Evolutionary conservation across 768 basidiomycete genomes (phyloP).

Genomic region (Pisolithus sp.): DNA sequence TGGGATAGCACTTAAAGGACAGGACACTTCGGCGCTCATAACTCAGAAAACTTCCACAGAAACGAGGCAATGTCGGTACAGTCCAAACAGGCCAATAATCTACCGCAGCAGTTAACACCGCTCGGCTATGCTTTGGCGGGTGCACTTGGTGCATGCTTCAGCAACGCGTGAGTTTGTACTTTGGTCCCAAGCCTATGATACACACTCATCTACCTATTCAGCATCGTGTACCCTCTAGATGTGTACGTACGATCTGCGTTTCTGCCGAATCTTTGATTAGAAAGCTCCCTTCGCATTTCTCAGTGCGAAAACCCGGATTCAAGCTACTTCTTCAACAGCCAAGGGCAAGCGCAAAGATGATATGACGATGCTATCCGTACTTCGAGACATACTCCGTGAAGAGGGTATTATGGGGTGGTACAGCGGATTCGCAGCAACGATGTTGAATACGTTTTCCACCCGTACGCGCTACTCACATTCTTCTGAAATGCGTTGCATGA

Average conservation of each 20-base stretch:
- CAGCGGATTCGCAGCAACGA: slow-evolving; percentile 89
- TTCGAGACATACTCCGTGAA: slow-evolving; percentile 65
- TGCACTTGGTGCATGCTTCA: slow-evolving; percentile 89
- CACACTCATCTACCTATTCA: slow-evolving; percentile 25
- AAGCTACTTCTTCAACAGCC: slow-evolving; percentile 59
- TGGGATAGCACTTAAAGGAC: no score
- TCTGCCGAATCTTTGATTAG: slow-evolving; percentile 3
- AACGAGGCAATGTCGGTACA: slow-evolving; percentile 29
- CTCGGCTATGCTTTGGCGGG: slow-evolving; percentile 88
- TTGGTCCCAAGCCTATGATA: not conserved
- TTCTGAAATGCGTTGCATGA: not conserved
- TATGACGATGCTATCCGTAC: slow-evolving; percentile 53
- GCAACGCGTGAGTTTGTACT: slow-evolving; percentile 68
- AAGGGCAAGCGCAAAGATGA: slow-evolving; percentile 47
- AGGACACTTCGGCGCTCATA: no score
- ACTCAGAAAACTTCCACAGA: no score
- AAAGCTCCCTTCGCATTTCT: not conserved
- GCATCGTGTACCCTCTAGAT: slow-evolving; percentile 92
- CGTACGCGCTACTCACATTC: slow-evolving; percentile 47
- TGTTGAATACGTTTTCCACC: slow-evolving; percentile 98
- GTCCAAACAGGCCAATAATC: slow-evolving; percentile 48
- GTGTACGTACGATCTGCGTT: slow-evolving; percentile 49
- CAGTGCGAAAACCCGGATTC: slow-evolving; percentile 93
- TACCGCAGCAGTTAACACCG: slow-evolving; percentile 67
- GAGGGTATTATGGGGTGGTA: slow-evolving; percentile 85